These are phyloP conservation scores for Penicillium alfredii DNA, from an alignment of 495 filamentous ascomycete genomes.

Conservation along the genomic window DNA sequence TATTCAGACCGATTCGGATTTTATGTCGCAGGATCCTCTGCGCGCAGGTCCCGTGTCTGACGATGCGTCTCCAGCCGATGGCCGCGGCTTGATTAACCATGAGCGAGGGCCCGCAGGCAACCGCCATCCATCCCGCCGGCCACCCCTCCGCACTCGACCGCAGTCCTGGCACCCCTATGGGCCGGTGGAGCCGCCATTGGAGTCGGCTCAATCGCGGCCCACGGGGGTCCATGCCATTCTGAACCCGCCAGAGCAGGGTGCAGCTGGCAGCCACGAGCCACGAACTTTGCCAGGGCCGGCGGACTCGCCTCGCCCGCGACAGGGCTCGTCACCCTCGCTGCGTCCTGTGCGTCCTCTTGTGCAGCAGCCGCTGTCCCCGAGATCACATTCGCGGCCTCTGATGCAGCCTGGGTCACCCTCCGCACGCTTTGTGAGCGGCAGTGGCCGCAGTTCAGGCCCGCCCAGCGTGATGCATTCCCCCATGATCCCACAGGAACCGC, in stretches of 20 bases:
- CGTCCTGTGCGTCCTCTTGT: conserved; percentile 30
- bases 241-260: conserved; percentile 37
- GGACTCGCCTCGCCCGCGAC: conserved; percentile 27
- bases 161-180: conserved; percentile 37
- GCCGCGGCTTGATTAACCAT: conserved; percentile 23
- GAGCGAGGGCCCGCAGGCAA: conserved; percentile 19
- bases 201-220: conserved; percentile 33
- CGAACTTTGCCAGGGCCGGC: conserved; percentile 20
- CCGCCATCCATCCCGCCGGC: conserved; percentile 20
- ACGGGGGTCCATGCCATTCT: conserved; percentile 48
- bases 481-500: conserved; percentile 34
- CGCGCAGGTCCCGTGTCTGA: conserved; percentile 28
- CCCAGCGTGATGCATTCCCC: conserved; percentile 44
- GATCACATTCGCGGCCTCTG: conserved; percentile 44
- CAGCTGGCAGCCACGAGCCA: conserved; percentile 22
- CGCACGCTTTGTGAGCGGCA: conserved; percentile 29
- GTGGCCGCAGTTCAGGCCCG: conserved; percentile 37
- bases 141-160: conserved; percentile 28
- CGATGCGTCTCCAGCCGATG: conserved; percentile 21
- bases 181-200: conserved; percentile 36
- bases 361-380: conserved; percentile 34
- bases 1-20: conserved; percentile 30
- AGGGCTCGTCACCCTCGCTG: conserved; percentile 29
- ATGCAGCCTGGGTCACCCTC: conserved; percentile 62
- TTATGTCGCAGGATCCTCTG: conserved; percentile 45